phyloP scores from a whole-genome alignment of 768 basidiomycete genomes.

The Coprinopsis marcescibilis region DNA sequence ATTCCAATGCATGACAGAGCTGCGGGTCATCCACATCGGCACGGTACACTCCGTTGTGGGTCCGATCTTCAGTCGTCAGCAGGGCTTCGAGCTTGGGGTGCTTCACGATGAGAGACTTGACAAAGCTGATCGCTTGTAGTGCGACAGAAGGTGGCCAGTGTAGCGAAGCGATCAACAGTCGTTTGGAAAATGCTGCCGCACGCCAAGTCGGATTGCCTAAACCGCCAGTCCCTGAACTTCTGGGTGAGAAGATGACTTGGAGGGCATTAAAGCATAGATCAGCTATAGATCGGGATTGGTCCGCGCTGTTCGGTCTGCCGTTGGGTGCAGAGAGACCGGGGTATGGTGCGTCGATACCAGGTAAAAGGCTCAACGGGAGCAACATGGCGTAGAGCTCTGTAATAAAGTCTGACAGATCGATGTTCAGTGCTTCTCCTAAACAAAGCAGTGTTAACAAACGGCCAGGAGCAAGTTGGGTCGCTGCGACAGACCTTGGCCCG shows the following conservation, averaged over 20 bases:
- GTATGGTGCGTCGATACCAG: conserved; percentile 53
- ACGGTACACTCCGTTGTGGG: conserved; percentile 78
- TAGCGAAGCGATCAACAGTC: conserved; percentile 74
- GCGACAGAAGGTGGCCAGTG: conserved; percentile 71
- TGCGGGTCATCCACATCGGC: conserved; percentile 88
- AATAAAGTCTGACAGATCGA: conserved; percentile 89
- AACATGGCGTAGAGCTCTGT: conserved; percentile 79
- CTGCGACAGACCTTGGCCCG: conserved; percentile 88
- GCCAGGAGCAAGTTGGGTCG: background rate
- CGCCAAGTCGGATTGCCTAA: conserved; percentile 57
- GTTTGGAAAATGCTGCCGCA: conserved; percentile 89
- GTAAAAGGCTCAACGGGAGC: conserved; percentile 61
- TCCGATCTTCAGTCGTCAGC: conserved; percentile 81
- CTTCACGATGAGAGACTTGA: conserved; percentile 62
- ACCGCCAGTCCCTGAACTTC: conserved; percentile 36
- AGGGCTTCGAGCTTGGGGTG: conserved; percentile 81
- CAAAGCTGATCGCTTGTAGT: conserved; percentile 68
- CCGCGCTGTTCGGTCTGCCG: conserved; percentile 6
- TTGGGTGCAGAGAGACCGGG: conserved; percentile 8
- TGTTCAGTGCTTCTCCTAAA: conserved; percentile 92
- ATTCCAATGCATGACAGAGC: conserved; percentile 73
- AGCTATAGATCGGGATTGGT: conserved; percentile 32
- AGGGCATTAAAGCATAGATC: conserved; percentile 87
- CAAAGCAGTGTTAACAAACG: conserved; percentile 10
- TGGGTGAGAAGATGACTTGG: conserved; percentile 74